Base-by-base conservation (phyloP, 768 basidiomycete species). In the Suillus bovinus region DNA sequence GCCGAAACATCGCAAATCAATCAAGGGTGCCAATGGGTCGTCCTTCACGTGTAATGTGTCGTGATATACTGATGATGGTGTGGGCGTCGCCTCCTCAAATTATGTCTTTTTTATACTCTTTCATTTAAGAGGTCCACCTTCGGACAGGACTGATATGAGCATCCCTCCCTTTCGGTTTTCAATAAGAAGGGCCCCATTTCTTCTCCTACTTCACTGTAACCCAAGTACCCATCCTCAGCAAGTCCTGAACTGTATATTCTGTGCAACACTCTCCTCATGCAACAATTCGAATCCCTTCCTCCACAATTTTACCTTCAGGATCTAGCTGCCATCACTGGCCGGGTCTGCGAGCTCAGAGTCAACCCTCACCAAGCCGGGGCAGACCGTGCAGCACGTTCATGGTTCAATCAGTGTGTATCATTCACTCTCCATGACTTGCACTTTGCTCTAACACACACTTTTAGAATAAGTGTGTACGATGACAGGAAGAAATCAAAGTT, bases 261-360 rank as follows among this genome's bases (percentile, higher is more conserved):
- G 54, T 61, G 61, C 20, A 56, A 59, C 46, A 44, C 46, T 38
- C 44, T 64, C 68, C 20, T 53, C 57, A 77, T 78, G 76, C 59
- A 67, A 68, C 57, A 66, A 72, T 57, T 54, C 73, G 38, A 39
- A 39, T 56, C 55, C 29, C 75, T 78, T 47, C 77, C 77, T 2
- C 62, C 75, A 5, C 73, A 77, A 38, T 78, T 78, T 67, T 69
- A 69, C 58, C 73, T 78, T 22, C 67, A 70, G 59, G 76, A 78
- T 63, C 71, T 78, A 33, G 69, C 69, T 24, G 73, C 75, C 39
- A 75, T 78, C 33, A 76, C 77, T 33, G 71, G 73, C 29, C 73
- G 72, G 52, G 74, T 74, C 64, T 78, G 69, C 63, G 75, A 78
- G 60, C 68, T 78, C 65, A 72, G 71, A 63, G 67, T 72, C 49